phyloP scores from a whole-genome alignment of 2,329 filamentous ascomycete genomes.

The Fusarium keratoplasticum region DNA sequence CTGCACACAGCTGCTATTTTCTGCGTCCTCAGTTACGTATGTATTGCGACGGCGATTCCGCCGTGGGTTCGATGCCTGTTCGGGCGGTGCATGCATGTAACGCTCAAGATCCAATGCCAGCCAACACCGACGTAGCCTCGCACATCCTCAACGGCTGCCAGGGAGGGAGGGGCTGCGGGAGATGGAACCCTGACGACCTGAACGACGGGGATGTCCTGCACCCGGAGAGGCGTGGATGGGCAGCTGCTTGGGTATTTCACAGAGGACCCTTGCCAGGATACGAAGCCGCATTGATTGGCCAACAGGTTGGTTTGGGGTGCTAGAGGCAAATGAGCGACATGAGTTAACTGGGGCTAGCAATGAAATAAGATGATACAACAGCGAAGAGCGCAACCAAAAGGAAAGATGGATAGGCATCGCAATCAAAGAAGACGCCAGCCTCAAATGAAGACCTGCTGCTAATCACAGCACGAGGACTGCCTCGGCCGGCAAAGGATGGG shows the following conservation, averaged over 20 bases:
- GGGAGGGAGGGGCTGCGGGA: slow-evolving; percentile 11
- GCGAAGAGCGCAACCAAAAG: background rate
- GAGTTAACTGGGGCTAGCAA: background rate
- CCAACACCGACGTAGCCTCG: background rate
- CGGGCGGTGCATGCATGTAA: slow-evolving; percentile 17
- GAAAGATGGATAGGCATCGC: background rate
- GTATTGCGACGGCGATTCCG: slow-evolving; percentile 1
- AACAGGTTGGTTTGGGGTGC: slow-evolving; percentile 8
- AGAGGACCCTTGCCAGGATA: slow-evolving; percentile 18
- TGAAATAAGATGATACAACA: background rate
- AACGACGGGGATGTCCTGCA: slow-evolving; percentile 2
- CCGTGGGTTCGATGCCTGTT: background rate
- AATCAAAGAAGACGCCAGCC: slow-evolving; percentile 1
- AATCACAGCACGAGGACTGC: background rate
- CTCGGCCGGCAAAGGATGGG: background rate
- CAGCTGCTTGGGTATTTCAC: background rate
- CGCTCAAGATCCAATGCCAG: slow-evolving; percentile 6
- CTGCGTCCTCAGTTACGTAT: slow-evolving; percentile 18
- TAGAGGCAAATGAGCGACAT: slow-evolving; percentile 7
- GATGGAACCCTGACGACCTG: slow-evolving; percentile 12
- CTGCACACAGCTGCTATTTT: slow-evolving; percentile 23
- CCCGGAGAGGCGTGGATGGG: background rate
- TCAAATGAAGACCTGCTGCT: background rate
- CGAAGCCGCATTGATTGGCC: slow-evolving; percentile 15
- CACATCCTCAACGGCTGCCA: slow-evolving; percentile 22